A percentile compares a stretch with the other conserved stretches of the same genome.
phyloP scores from a whole-genome alignment of 75 land plant genomes.

The Cupressus sempervirens region DNA sequence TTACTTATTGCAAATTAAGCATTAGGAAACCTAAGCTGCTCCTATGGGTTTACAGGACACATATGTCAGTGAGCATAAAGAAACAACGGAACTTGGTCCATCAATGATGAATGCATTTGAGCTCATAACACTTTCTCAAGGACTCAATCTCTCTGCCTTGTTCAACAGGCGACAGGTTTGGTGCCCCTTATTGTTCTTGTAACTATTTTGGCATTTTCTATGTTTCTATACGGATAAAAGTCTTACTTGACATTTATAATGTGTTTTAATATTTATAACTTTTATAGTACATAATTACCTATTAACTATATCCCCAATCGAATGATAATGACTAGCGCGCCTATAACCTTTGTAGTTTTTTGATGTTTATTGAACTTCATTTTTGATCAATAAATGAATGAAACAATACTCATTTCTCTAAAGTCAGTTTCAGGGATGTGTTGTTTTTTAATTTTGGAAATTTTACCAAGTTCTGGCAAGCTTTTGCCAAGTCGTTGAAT shows the following conservation, averaged over 20 bases:
- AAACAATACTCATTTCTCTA: no score
- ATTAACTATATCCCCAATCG: no score
- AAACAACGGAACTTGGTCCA: constrained; percentile 59
- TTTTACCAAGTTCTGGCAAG: no score
- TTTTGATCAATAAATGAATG: no score
- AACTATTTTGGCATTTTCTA: not conserved
- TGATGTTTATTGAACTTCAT: no score
- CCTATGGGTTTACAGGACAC: constrained; percentile 39
- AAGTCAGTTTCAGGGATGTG: no score
- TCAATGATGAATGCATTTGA: constrained; percentile 89
- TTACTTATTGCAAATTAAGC: not conserved
- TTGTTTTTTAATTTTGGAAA: no score
- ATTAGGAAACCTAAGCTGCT: not conserved
- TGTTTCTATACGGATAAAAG: not conserved
- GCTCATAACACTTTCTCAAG: constrained; percentile 89
- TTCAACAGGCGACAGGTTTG: constrained; percentile 71
- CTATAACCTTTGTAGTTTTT: no score
- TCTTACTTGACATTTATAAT: not conserved
- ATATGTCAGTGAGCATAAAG: constrained; percentile 34
- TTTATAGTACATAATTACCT: no score
- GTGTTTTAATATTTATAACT: no score
- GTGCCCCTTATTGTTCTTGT: not conserved
- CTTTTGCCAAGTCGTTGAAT: no score
- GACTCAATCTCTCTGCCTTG: constrained; percentile 78
- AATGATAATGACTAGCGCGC: no score